Percentiles rank a stretch among this genome's conserved stretches.
Conservation (phyloP, 1,284 basidiomycete genomes). For the Taiwanofungus camphoratus region DNA sequence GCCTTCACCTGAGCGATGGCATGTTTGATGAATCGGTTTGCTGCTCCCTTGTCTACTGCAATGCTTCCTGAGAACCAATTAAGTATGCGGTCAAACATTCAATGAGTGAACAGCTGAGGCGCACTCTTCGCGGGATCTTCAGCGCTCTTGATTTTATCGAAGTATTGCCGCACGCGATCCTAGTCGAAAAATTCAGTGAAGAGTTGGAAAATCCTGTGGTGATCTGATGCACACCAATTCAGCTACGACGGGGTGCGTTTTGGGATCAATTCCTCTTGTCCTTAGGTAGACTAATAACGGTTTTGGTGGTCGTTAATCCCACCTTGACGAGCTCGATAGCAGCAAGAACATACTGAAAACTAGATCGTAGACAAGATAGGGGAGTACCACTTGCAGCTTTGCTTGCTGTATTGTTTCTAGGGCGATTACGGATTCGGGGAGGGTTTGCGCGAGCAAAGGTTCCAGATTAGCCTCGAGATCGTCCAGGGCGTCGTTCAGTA, state of each 20-base stretch:
- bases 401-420: constrained; percentile 75
- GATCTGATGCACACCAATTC: constrained; percentile 52
- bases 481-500: constrained; percentile 52
- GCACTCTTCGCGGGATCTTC: constrained; percentile 61
- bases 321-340: neutral
- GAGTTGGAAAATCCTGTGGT: neutral
- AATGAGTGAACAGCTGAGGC: constrained; percentile 17
- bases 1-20: constrained; percentile 55
- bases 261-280: constrained; percentile 70
- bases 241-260: constrained; percentile 63
- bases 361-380: constrained; percentile 78
- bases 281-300: constrained; percentile 65
- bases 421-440: constrained; percentile 57
- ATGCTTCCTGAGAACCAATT: constrained; percentile 34
- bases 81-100: neutral
- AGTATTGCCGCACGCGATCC: constrained; percentile 73
- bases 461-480: constrained; percentile 60
- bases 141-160: constrained; percentile 71
- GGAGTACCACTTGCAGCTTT: constrained; percentile 66
- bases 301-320: constrained; percentile 2
- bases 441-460: constrained; percentile 55
- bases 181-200: constrained; percentile 23
- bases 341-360: constrained; percentile 68
- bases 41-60: constrained; percentile 69
- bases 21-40: constrained; percentile 74